Conservation (phyloP, 179 eudicot genomes). For the Corrigiola litoralis region DNA sequence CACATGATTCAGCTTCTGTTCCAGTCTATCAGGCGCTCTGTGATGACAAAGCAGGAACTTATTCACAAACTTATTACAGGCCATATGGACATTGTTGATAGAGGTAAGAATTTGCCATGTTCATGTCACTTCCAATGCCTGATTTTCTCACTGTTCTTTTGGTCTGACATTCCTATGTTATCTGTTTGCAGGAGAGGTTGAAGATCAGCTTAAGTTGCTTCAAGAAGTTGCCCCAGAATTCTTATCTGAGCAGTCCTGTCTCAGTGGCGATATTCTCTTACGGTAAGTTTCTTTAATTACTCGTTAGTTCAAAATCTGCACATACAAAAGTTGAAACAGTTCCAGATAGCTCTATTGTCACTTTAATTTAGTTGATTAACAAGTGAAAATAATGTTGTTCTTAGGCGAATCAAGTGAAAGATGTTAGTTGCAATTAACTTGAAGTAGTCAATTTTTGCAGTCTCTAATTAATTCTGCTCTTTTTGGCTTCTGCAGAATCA, state of each 20-base stretch:
- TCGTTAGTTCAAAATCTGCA: too few species aligned
- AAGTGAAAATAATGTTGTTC: too few species aligned
- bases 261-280: constrained; percentile 61
- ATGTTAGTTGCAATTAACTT: too few species aligned
- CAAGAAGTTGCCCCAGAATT: constrained; percentile 76
- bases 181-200: constrained; percentile 59
- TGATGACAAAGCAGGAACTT: constrained; percentile 73
- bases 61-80: constrained; percentile 49
- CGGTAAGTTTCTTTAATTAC: constrained; percentile 36
- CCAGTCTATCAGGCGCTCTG: constrained; percentile 64
- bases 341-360: too few species aligned
- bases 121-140: not conserved
- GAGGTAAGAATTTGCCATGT: constrained; percentile 44
- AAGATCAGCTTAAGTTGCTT: constrained; percentile 64
- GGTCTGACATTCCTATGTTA: not conserved
- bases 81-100: constrained; percentile 53
- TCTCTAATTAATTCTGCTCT: not conserved
- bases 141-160: not conserved
- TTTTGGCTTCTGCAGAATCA: constrained; percentile 28
- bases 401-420: too few species aligned
- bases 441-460: too few species aligned
- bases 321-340: not conserved
- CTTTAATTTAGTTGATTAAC: too few species aligned
- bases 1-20: constrained; percentile 61
- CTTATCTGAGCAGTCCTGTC: constrained; percentile 44